Evolutionary conservation across 169 alveolate genomes (phyloP).

Genomic region (Theileria annulata): DNA sequence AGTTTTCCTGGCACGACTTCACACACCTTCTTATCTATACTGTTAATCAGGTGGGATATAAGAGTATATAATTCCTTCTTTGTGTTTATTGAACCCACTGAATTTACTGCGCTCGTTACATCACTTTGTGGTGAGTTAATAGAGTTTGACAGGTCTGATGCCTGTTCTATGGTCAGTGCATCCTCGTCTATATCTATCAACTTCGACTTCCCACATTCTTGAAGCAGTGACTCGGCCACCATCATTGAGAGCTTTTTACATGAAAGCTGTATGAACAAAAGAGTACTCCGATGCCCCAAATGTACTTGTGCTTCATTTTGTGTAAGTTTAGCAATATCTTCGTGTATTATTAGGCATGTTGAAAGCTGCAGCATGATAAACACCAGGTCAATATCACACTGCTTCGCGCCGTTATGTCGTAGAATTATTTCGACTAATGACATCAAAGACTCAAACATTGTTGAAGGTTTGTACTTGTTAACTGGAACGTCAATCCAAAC

Average conservation of each 20-base stretch:
- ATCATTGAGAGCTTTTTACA: conserved; percentile 54
- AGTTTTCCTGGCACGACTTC: conserved; percentile 51
- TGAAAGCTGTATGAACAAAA: conserved; percentile 52
- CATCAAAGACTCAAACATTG: conserved; percentile 44
- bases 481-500: conserved; percentile 70
- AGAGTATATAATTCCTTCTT: conserved; percentile 61
- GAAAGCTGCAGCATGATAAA: conserved; percentile 58
- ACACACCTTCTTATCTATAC: conserved; percentile 52
- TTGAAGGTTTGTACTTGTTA: conserved; percentile 61
- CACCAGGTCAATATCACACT: conserved; percentile 44
- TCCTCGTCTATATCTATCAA: conserved; percentile 53
- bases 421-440: conserved; percentile 47
- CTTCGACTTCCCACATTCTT: conserved; percentile 34
- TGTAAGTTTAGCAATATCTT: conserved; percentile 43
- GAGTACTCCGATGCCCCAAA: conserved; percentile 41
- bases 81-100: conserved; percentile 44
- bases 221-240: conserved; percentile 46
- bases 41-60: conserved; percentile 56
- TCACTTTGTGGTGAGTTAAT: conserved; percentile 10
- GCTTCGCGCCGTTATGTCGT: conserved; percentile 30
- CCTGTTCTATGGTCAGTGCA: conserved; percentile 43
- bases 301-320: conserved; percentile 23
- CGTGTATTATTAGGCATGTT: conserved; percentile 48
- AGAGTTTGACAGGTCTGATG: conserved; percentile 54
- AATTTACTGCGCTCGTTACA: conserved; percentile 15